Evolutionary conservation across 352 stramenopile genomes (phyloP).

Genomic region (Achlya hypogyna): DNA sequence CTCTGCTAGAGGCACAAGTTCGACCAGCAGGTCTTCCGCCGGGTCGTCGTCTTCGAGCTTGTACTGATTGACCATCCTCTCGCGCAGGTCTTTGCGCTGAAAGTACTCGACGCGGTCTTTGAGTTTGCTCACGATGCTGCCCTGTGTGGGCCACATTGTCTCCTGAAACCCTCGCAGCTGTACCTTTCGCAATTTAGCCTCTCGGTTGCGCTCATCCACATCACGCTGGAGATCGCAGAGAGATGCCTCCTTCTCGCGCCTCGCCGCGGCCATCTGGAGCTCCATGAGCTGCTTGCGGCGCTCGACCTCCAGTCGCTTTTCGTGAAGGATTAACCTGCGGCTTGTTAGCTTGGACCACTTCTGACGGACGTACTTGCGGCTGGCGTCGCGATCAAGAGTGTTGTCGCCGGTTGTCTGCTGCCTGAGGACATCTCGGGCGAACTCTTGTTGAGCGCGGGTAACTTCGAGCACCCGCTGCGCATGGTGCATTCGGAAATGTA

Average conservation of each 20-base stretch:
- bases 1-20: background rate
- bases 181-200: constrained; percentile 13
- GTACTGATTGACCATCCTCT: background rate
- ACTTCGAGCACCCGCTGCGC: constrained; percentile 4
- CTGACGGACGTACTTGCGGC: background rate
- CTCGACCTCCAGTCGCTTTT: constrained; percentile 7
- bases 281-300: constrained; percentile 6
- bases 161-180: background rate
- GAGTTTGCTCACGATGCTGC: constrained; percentile 1
- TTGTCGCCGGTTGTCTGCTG: background rate
- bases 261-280: background rate
- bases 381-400: background rate
- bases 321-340: background rate
- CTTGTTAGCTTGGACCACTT: background rate
- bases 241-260: background rate
- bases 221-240: background rate
- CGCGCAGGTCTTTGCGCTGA: background rate
- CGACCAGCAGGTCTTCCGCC: background rate
- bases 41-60: constrained; percentile 10
- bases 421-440: constrained; percentile 1
- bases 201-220: background rate
- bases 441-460: constrained; percentile 10
- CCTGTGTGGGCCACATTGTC: background rate
- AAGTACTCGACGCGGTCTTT: constrained; percentile 4
- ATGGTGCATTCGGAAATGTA: constrained; percentile 6